Evolutionary conservation across 768 basidiomycete genomes (phyloP).

Genomic region (Suillus spraguei): DNA sequence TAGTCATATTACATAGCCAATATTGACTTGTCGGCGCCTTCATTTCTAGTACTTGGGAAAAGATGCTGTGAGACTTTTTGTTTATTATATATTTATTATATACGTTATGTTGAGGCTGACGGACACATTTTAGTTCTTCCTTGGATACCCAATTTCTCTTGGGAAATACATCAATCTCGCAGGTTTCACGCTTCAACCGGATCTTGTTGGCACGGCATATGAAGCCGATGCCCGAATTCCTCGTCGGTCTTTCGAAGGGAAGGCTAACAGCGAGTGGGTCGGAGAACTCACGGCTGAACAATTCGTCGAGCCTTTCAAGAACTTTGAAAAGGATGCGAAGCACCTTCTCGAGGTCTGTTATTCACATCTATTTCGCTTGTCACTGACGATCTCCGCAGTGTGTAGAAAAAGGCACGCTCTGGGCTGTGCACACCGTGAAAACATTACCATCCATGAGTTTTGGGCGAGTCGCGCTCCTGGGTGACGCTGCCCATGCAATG

Average conservation of each 20-base stretch:
- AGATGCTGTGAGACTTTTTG: conserved; percentile 38
- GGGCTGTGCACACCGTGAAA: conserved; percentile 64
- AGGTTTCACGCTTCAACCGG: conserved; percentile 52
- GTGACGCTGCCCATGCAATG: conserved; percentile 48
- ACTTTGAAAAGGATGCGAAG: conserved; percentile 65
- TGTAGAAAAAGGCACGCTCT: conserved; percentile 51
- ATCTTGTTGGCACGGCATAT: conserved; percentile 52
- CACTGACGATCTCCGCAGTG: conserved; percentile 40
- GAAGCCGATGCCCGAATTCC: conserved; percentile 15
- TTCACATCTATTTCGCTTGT: background rate
- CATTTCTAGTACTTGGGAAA: conserved; percentile 57
- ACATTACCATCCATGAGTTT: conserved; percentile 53
- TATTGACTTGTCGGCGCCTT: background rate
- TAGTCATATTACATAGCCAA: conserved; percentile 1
- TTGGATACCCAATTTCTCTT: conserved; percentile 62
- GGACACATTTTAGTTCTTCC: conserved; percentile 47
- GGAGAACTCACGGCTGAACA: conserved; percentile 47
- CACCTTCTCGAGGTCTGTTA: conserved; percentile 52
- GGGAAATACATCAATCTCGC: conserved; percentile 66
- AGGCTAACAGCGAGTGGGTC: conserved; percentile 50
- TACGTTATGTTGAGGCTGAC: background rate
- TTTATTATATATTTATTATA: background rate
- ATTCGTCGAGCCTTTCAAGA: conserved; percentile 44
- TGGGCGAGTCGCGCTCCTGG: conserved; percentile 52
- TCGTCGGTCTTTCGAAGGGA: conserved; percentile 23